Conservation (phyloP, 1,284 basidiomycete species). For the Schizophyllum amplum region DNA sequence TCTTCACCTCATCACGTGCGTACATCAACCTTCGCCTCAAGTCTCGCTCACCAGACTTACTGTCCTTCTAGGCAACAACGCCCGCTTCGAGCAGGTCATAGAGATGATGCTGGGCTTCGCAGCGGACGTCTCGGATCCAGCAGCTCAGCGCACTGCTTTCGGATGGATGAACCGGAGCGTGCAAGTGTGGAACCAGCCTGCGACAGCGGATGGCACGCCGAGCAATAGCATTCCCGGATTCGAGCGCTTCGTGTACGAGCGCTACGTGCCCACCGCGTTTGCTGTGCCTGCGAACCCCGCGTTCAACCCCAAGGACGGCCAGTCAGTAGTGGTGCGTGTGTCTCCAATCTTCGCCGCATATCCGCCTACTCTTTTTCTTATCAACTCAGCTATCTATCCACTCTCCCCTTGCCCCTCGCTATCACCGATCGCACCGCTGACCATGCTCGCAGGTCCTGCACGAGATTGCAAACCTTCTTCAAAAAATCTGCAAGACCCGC, state of each 20-base stretch:
- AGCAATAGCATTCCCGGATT: conserved; percentile 72
- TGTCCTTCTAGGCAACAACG: conserved; percentile 61
- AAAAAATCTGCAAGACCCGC: conserved; percentile 70
- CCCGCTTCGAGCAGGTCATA: conserved; percentile 61
- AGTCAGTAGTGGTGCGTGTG: conserved; percentile 64
- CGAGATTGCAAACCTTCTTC: conserved; percentile 83
- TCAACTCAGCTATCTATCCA: too few species aligned
- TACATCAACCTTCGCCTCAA: conserved; percentile 15
- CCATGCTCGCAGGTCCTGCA: conserved; percentile 71
- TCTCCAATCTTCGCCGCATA: neutral
- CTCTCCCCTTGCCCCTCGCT: too few species aligned
- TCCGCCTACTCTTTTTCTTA: too few species aligned
- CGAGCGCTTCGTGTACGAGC: conserved; percentile 88
- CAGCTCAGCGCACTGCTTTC: conserved; percentile 77
- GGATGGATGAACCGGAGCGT: conserved; percentile 76
- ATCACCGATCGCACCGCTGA: neutral
- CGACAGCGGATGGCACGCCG: conserved; percentile 29
- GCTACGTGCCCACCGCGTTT: conserved; percentile 79
- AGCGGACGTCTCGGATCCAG: conserved; percentile 65
- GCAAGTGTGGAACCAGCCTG: conserved; percentile 69
- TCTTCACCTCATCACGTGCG: conserved; percentile 86
- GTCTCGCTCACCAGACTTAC: neutral
- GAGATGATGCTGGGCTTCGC: conserved; percentile 75
- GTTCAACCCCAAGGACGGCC: conserved; percentile 87
- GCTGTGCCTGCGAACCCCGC: conserved; percentile 70